These are phyloP conservation scores for Puya raimondii DNA, from an alignment of 176 grass and related monocot species.

Conservation along the genomic window DNA sequence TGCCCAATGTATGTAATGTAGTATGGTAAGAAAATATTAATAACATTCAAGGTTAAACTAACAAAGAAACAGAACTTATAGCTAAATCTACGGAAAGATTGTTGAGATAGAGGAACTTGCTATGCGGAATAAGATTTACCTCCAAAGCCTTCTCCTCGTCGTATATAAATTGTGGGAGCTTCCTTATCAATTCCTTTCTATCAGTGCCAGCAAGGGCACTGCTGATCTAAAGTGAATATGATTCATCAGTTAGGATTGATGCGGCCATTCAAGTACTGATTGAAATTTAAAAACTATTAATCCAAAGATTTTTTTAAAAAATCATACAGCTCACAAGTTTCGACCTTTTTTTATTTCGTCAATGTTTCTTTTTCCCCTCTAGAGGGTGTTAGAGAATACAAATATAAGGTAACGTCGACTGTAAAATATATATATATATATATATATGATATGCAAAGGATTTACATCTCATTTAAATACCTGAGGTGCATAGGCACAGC, in stretches of 20 bases:
- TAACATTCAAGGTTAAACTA: too few relatives aligned
- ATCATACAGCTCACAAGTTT: too few relatives aligned
- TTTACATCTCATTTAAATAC: not conserved
- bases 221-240: not conserved
- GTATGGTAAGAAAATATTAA: too few relatives aligned
- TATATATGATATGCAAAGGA: not conserved
- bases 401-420: not conserved
- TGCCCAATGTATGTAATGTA: too few relatives aligned
- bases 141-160: slow-evolving; percentile 4
- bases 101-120: not conserved
- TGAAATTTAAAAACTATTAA: too few relatives aligned
- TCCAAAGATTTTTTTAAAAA: too few relatives aligned
- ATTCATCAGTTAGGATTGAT: not conserved
- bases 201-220: not conserved
- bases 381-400: not conserved
- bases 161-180: slow-evolving; percentile 3
- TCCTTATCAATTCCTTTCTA: slow-evolving; percentile 1
- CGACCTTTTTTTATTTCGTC: too few relatives aligned
- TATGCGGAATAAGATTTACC: not conserved
- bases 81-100: too few relatives aligned
- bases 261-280: too few relatives aligned
- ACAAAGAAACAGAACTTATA: too few relatives aligned
- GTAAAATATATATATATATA: not conserved
- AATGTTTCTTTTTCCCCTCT: too few relatives aligned
- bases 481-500: slow-evolving; percentile 6